phyloP scores from a whole-genome alignment of 108 stramenopile species.

The Ochromonas danica region DNA sequence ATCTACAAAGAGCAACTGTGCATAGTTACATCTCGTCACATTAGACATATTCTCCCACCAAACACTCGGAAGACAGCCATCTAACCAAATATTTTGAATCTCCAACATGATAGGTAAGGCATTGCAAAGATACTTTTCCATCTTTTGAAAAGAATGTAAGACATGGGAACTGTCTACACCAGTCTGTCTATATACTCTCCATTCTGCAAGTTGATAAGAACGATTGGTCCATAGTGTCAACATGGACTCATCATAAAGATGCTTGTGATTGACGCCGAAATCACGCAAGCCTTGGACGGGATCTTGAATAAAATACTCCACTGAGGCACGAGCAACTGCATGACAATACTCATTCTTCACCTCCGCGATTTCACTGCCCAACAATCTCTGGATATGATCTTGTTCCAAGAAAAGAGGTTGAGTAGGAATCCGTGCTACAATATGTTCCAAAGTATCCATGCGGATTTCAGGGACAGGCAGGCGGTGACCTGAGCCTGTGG shows the following conservation, averaged over 20 bases:
- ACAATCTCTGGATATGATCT: neutral
- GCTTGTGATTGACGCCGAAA: neutral
- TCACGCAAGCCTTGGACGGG: neutral
- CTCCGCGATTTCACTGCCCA: neutral
- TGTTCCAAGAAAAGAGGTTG: neutral
- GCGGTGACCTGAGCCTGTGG: slow-evolving; percentile 24
- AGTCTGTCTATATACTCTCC: slow-evolving; percentile 24
- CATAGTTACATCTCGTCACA: slow-evolving; percentile 32
- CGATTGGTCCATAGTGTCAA: neutral
- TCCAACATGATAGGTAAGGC: slow-evolving; percentile 22
- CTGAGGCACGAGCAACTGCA: slow-evolving; percentile 15
- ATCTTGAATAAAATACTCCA: slow-evolving; percentile 18
- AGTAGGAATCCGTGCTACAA: neutral
- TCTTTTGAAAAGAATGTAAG: neutral
- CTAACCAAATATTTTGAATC: slow-evolving; percentile 25
- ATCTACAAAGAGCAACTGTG: slow-evolving; percentile 51
- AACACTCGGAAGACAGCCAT: neutral
- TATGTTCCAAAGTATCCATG: neutral
- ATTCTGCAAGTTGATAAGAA: slow-evolving; percentile 23
- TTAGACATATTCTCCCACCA: slow-evolving; percentile 32
- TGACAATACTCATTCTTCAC: neutral
- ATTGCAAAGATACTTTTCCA: slow-evolving; percentile 31
- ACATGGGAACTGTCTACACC: neutral
- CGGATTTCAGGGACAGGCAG: neutral
- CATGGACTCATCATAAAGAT: neutral